Conservation (phyloP, 2,329 filamentous ascomycete species). For the Myriangium duriaei region DNA sequence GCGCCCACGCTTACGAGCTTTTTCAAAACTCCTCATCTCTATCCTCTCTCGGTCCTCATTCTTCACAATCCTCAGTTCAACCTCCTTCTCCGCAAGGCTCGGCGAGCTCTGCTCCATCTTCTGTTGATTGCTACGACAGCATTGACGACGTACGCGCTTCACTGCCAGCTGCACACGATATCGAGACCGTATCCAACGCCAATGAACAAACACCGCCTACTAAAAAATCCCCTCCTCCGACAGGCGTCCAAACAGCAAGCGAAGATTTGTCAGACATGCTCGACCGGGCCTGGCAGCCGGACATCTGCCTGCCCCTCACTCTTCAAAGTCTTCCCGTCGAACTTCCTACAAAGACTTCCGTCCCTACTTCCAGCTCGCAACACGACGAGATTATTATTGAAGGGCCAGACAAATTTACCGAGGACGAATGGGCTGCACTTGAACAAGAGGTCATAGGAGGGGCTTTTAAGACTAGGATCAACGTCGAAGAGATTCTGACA, state of each 20-base stretch:
- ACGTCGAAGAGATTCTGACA: too few relatives aligned
- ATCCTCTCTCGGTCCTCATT: too few relatives aligned
- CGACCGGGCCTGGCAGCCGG: constrained; percentile 3
- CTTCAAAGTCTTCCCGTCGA: not conserved
- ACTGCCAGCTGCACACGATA: not conserved
- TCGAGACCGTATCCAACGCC: not conserved
- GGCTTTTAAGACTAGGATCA: too few relatives aligned
- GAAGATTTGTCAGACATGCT: constrained; percentile 2
- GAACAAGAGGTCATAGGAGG: constrained; percentile 1
- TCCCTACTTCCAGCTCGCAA: not conserved
- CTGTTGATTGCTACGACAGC: too few relatives aligned
- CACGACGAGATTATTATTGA: not conserved
- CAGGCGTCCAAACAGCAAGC: not conserved
- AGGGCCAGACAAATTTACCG: not conserved
- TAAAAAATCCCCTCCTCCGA: constrained; percentile 2
- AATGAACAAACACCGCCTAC: constrained; percentile 2
- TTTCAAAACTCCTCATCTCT: too few relatives aligned
- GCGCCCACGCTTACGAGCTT: too few relatives aligned
- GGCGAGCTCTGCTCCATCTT: too few relatives aligned
- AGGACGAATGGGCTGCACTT: constrained; percentile 3
- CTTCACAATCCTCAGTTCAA: too few relatives aligned
- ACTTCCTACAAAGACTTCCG: not conserved
- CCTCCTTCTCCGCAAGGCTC: too few relatives aligned
- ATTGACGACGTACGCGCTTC: constrained; percentile 1
- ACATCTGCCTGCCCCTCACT: constrained; percentile 1